Evolutionary conservation across 1,284 basidiomycete genomes (phyloP), one percentile per base, ranked within the genome.

Genomic region (Malassezia equina): DNA sequence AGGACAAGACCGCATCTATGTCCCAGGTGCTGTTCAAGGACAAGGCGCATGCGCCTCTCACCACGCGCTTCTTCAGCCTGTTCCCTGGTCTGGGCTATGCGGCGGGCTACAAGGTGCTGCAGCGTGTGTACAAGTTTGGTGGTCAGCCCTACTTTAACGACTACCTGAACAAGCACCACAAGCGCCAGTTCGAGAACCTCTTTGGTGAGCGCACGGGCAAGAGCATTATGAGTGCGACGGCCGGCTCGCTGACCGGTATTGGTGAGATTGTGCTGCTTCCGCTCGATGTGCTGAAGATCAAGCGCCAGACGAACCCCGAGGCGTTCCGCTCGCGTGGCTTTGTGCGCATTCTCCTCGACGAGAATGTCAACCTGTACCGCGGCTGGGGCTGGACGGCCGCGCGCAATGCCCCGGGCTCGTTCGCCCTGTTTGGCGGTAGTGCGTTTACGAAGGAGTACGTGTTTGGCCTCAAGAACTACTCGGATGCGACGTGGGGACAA

Each of bases 341-440:
- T 66, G 63, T 94, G 55, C 84, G 86, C 51, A 90, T 98, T 64
- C 83, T 98, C 75, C 78, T 84, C 64, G 91, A 98, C 66, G 94
- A 98, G 75, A 90, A 91, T 55, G 70, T 81, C 51, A 84, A 82
- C 11, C 82, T 98, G 33, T 98, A 98, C 78, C 84, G 90, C 63
- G 93, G 93, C 34, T 95, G 90, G 88, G 93, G 91, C 52, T 96
- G 93, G 93, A 98, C 93, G 32, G 88, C 95, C 80, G 91, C 90
- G 1, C 83, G 93, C 54, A 98, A 98, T 74, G 93, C 93, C 1
- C 93, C 93, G 2, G 93, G 93, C 13, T 85, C 83, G 52, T 98
- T 98, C 67, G 90, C 93, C 51, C 61, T 74, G 17, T 98, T 98
- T 73, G 93, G 93, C 74, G 93, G 89, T 42, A 93, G 89, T 3